A percentile compares a stretch with the other conserved stretches of the same genome.
phyloP scores from a whole-genome alignment of 495 filamentous ascomycete species.

The Penicillium egyptiacum region DNA sequence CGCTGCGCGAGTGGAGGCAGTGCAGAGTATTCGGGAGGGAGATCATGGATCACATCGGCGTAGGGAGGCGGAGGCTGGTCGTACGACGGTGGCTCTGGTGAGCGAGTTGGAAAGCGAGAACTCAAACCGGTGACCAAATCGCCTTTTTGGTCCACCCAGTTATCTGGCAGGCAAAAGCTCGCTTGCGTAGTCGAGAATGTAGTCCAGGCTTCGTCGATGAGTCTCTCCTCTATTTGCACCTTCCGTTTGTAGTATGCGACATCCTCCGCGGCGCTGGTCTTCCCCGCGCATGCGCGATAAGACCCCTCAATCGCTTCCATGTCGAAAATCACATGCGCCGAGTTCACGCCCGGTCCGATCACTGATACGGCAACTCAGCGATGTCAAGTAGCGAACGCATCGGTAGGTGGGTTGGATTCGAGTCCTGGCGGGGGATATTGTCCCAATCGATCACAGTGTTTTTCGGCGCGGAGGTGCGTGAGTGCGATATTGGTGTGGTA shows the following conservation, averaged over 20 bases:
- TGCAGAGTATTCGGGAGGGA: slow-evolving; percentile 43
- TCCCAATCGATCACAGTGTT: not conserved
- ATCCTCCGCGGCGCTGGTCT: not conserved
- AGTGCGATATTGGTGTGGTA: not conserved
- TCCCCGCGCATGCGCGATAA: slow-evolving; percentile 4
- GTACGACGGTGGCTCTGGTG: slow-evolving; percentile 22
- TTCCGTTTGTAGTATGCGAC: slow-evolving; percentile 1
- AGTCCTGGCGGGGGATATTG: slow-evolving; percentile 13
- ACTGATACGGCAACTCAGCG: slow-evolving; percentile 17
- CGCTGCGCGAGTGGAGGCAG: slow-evolving; percentile 33
- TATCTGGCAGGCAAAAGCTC: too few relatives aligned
- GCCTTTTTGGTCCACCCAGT: slow-evolving; percentile 2
- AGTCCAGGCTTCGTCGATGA: slow-evolving; percentile 20
- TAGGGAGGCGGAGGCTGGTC: slow-evolving; percentile 44
- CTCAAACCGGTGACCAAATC: slow-evolving; percentile 19
- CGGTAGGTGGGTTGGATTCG: slow-evolving; percentile 11
- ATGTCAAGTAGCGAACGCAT: slow-evolving; percentile 20
- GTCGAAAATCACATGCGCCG: slow-evolving; percentile 20
- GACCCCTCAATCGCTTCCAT: slow-evolving; percentile 20
- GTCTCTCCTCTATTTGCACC: slow-evolving; percentile 11
- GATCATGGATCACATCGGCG: slow-evolving; percentile 41
- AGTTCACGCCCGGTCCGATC: slow-evolving; percentile 13
- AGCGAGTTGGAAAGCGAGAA: slow-evolving; percentile 9
- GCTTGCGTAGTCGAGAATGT: not conserved
- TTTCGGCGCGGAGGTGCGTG: not conserved